Evolutionary conservation across 1,284 basidiomycete species (phyloP).

Genomic region (Phaffia rhodozyma): DNA sequence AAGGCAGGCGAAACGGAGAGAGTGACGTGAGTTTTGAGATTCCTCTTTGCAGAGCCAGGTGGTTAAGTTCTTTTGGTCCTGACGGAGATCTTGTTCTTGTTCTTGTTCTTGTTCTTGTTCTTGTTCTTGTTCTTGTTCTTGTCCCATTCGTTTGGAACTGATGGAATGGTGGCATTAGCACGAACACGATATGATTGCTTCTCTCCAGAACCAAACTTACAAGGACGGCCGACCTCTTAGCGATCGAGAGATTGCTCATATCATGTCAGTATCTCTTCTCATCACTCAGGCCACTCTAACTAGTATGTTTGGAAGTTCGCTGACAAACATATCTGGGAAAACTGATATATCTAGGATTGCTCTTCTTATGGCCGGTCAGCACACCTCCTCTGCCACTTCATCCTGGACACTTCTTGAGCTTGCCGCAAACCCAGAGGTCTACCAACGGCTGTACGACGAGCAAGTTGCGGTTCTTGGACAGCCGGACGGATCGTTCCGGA

Average conservation of each 20-base stretch:
- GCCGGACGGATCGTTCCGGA: conserved; percentile 64
- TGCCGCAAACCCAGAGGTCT: conserved; percentile 63
- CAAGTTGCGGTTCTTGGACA: conserved; percentile 73
- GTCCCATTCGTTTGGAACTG: background rate
- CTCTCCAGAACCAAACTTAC: conserved; percentile 75
- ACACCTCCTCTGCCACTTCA: conserved; percentile 84
- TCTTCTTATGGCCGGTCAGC: conserved; percentile 93
- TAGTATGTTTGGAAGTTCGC: background rate
- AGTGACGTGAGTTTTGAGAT: conserved; percentile 34
- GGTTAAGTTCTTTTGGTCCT: background rate
- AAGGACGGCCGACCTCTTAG: conserved; percentile 65
- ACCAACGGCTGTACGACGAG: conserved; percentile 76
- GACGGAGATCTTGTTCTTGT: background rate
- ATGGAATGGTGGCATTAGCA: conserved; percentile 35
- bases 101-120: background rate
- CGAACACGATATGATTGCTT: conserved; percentile 86
- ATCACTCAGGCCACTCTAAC: conserved; percentile 22
- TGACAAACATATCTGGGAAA: background rate
- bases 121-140: background rate
- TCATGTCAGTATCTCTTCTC: conserved; percentile 51
- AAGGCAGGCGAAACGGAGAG: conserved; percentile 52
- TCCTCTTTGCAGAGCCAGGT: background rate
- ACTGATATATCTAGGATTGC: conserved; percentile 44
- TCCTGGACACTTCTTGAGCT: conserved; percentile 89
- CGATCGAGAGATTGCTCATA: conserved; percentile 90